Evolutionary conservation across 371 early-diverging fungal species (phyloP), one percentile per base, ranked within the genome.

Genomic region (Mortierella sp.): DNA sequence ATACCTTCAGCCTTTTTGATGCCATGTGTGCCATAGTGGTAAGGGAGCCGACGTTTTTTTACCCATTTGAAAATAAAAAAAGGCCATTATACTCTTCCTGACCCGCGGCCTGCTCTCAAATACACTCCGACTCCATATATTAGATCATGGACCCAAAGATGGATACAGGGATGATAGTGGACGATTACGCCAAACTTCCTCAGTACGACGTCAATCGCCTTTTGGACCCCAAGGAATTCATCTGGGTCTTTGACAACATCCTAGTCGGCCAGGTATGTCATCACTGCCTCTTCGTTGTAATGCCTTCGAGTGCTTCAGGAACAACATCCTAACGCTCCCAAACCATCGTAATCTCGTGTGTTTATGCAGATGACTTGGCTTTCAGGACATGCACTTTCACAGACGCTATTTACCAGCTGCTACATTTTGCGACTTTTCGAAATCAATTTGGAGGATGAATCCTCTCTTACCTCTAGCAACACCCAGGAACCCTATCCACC

Each of bases 101-200:
- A 45, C 45, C 18, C 45, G 45, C 20, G 3, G 22, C 20, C 52
- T 52, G 5, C 10, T 22, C 22, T 52, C 11, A 52, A 52, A 22
- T 5, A 20, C 47, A 10, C 8, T 52, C 52, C 6, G 24, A 14
- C 28, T 24, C 28, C 11, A 28, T 14, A 24, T 28, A 10, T 28
- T 66, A 90, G 88, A 92, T 95, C 43, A 94, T 95, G 94, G 93
- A 95, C 83, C 94, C 95, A 2, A 91, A 91, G 62, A 94, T 94
- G 94, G 95, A 95, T 71, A 90, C 92, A 1, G 94, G 95, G 30
- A 92, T 93, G 90, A 71, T 84, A 1, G 45, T 84, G n/a, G 81
- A 89, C 14, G 78, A 84, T 20, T 54, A 64, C 35, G 87, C 86
- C 12, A 75, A 84, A 10, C 70, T 80, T 12, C 72, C 66, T 11